Conservation (phyloP, 2,329 filamentous ascomycete species). For the Fusarium anguioides region DNA sequence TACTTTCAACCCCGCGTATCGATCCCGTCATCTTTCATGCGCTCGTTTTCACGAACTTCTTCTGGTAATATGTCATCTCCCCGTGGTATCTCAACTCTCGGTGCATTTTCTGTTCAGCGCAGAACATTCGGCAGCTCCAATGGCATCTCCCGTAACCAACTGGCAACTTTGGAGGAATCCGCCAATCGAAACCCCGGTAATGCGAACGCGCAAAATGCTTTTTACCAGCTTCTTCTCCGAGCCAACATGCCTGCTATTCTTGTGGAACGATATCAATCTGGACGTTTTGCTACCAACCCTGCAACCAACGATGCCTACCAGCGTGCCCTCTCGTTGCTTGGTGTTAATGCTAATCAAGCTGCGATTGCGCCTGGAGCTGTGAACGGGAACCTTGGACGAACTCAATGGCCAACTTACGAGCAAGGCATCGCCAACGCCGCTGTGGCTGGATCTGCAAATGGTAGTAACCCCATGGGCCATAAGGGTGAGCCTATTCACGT, state of each 20-base stretch:
- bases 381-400: slow-evolving; percentile 39
- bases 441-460: slow-evolving; percentile 35
- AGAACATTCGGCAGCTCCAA: slow-evolving; percentile 58
- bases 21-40: slow-evolving; percentile 36
- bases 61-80: slow-evolving; percentile 34
- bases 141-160: slow-evolving; percentile 69
- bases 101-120: slow-evolving; percentile 37
- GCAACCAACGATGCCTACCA: slow-evolving; percentile 83
- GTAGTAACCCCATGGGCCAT: slow-evolving; percentile 64
- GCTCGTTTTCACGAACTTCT: slow-evolving; percentile 42
- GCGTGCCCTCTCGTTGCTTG: slow-evolving; percentile 69
- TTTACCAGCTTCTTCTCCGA: slow-evolving; percentile 90
- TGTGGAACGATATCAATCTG: slow-evolving; percentile 88
- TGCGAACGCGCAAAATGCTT: slow-evolving; percentile 88
- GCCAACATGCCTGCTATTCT: slow-evolving; percentile 95
- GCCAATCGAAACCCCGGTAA: slow-evolving; percentile 93
- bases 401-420: slow-evolving; percentile 48
- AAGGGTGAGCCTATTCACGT: slow-evolving; percentile 93
- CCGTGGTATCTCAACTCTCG: slow-evolving; percentile 36
- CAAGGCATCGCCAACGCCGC: slow-evolving; percentile 47
- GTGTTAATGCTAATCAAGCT: slow-evolving; percentile 45
- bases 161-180: slow-evolving; percentile 88
- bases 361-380: slow-evolving; percentile 37
- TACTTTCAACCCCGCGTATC: slow-evolving; percentile 40
- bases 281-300: slow-evolving; percentile 83